Percentiles rank a stretch among this genome's conserved stretches.
These are phyloP conservation scores for Durotheca rogersii DNA, from an alignment of 495 filamentous ascomycete genomes.

Conservation along the genomic window DNA sequence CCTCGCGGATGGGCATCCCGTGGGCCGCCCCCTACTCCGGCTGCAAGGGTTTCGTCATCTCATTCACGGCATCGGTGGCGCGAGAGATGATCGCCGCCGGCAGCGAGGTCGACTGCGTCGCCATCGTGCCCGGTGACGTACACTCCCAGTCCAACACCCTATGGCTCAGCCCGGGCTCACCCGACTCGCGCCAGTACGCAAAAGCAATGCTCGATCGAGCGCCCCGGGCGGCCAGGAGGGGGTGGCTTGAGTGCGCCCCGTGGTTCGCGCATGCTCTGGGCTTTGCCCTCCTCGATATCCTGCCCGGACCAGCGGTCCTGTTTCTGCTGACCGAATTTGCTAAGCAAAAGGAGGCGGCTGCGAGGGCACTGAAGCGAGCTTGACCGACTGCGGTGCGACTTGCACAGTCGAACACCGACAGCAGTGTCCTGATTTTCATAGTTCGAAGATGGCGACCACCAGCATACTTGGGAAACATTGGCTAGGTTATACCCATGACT, in stretches of 20 bases:
- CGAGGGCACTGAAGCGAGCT: constrained; percentile 7
- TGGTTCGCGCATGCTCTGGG: constrained; percentile 18
- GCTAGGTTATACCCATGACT: constrained; percentile 8
- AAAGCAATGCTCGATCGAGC: constrained; percentile 13
- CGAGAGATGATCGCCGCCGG: constrained; percentile 28
- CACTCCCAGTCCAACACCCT: constrained; percentile 21
- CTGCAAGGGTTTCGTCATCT: constrained; percentile 34
- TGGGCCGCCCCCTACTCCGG: constrained; percentile 33
- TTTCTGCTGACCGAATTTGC: constrained; percentile 9
- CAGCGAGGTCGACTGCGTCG: constrained; percentile 25
- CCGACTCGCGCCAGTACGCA: constrained; percentile 18
- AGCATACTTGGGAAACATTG: constrained; percentile 7
- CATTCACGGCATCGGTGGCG: constrained; percentile 23
- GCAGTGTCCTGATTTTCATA: not conserved
- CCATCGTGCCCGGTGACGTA: constrained; percentile 26
- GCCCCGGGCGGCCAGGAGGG: constrained; percentile 13
- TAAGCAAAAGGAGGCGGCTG: constrained; percentile 8
- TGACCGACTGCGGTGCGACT: not conserved
- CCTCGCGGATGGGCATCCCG: constrained; percentile 30
- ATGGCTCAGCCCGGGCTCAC: constrained; percentile 9
- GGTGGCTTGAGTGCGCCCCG: constrained; percentile 18
- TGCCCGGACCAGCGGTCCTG: constrained; percentile 1
- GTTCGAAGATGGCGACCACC: constrained; percentile 2
- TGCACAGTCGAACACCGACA: not conserved
- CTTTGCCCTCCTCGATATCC: constrained; percentile 4